A percentile compares a stretch with the other conserved stretches of the same genome.
These are phyloP conservation scores for Rhododendron griersonianum DNA, from an alignment of 148 eudicot genomes.

Conservation along the genomic window DNA sequence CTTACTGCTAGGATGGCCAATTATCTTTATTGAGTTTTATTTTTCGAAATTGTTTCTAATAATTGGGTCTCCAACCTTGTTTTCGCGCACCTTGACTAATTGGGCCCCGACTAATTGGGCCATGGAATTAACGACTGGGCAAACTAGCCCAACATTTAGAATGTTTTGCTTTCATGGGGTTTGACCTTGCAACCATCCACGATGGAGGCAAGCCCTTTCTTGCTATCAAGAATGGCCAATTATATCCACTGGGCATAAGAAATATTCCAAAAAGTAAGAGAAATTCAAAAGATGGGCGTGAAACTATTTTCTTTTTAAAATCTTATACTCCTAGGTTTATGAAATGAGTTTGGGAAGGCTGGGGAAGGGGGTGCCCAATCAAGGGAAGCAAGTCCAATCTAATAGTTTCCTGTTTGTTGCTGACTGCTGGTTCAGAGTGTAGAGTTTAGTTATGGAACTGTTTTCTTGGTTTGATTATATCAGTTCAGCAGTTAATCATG, in stretches of 20 bases:
- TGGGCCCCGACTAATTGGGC: background rate
- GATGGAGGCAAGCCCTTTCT: background rate
- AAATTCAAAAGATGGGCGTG: background rate
- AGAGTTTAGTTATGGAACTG: background rate
- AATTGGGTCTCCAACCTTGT: background rate
- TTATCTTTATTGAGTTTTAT: background rate
- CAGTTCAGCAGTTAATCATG: background rate
- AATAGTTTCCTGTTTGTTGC: constrained; percentile 3
- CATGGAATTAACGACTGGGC: background rate
- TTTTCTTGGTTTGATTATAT: background rate
- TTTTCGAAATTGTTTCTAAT: background rate
- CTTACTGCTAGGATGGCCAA: background rate
- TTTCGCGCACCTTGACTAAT: background rate
- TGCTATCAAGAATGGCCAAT: background rate
- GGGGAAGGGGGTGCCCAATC: background rate
- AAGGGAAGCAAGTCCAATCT: background rate
- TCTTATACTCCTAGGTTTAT: background rate
- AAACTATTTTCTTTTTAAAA: background rate
- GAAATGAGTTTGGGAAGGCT: background rate
- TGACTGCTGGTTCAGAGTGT: background rate
- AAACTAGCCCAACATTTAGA: background rate
- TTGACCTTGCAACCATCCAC: background rate
- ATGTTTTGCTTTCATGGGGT: background rate
- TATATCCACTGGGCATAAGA: background rate
- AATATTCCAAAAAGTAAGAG: background rate